Evolutionary conservation across 257 asterid species (phyloP).

Genomic region (Solanum rostratum): DNA sequence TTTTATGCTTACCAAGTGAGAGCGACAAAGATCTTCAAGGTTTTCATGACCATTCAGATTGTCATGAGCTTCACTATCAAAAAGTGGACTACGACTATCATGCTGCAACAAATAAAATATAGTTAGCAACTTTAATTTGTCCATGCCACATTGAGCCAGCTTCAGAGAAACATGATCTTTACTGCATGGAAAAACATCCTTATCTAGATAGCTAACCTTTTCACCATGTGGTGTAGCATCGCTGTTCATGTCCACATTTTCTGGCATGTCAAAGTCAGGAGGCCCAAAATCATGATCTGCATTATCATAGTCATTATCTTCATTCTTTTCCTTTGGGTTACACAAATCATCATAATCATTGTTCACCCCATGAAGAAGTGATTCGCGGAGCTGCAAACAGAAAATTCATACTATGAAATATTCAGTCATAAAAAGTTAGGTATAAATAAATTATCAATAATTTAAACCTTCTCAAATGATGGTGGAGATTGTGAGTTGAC

Average conservation of each 20-base stretch:
- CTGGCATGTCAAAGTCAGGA: constrained; percentile 55
- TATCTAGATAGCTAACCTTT: constrained; percentile 27
- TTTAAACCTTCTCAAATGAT: constrained; percentile 64
- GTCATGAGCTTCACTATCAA: constrained; percentile 16
- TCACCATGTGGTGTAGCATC: constrained; percentile 29
- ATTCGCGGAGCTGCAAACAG: constrained; percentile 68
- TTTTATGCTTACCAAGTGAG: constrained; percentile 65
- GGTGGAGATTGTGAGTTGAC: constrained; percentile 32
- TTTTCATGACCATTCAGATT: constrained; percentile 35
- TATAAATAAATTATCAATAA: neutral
- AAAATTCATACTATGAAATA: constrained; percentile 5
- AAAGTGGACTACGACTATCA: constrained; percentile 18
- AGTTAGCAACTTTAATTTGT: neutral
- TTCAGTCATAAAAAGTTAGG: neutral
- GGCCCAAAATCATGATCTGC: constrained; percentile 50
- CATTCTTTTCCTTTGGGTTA: constrained; percentile 17
- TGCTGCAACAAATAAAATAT: constrained; percentile 26
- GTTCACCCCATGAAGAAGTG: constrained; percentile 39
- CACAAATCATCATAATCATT: constrained; percentile 19
- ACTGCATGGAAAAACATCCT: neutral
- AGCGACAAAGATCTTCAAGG: constrained; percentile 90
- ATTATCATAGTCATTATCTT: constrained; percentile 44
- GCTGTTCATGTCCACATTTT: constrained; percentile 15
- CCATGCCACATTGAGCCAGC: neutral
- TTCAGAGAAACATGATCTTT: neutral